Base-by-base conservation (phyloP, 768 basidiomycete species). In the Boletus rubroflammeus region DNA sequence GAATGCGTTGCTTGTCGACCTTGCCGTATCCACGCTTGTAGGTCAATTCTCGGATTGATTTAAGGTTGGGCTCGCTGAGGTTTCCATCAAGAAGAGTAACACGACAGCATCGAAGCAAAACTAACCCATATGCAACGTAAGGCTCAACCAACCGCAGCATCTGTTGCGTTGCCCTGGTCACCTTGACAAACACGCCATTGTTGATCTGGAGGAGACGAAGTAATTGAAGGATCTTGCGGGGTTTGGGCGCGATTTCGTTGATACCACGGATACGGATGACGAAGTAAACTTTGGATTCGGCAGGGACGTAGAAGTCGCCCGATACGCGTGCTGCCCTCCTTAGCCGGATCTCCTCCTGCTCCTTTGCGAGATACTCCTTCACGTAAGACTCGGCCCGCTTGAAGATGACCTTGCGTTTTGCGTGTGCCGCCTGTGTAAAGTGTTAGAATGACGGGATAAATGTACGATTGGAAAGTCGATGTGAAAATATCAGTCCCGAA, bases 21-120 rank as follows among this genome's bases (percentile, higher is more conserved):
- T 98, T 98, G 72, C 96, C 97, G 71, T 98, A 98, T 53, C 97
- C 97, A 60, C 97, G 93, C 83, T 99, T 99, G 88, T 98, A 98
- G 77, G 98, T 86, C 61, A 99, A 78, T 74, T 97, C 94, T 60
- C 96, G 93, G 70, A 98, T 86, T 39, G 93, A 86, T 75, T 98
- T 98, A 66, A 98, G 79, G 79, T 98, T 98, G 54, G 93, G 90
- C 76, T 96, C 93, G 76, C 93, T 93, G 59, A 5, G 11, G 13
- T 14, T 44, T 36, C 9, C 26, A 26, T 65, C 45, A 62, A 46
- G 28, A 41, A 53, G 32, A 19, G 19, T 25, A 1, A 42, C 25
- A 36, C 29, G 15, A 34, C 45, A 36, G 25, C 15, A 28, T 36
- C 5, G 6, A 5, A 50, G 50, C 9, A 2, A 40, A 54, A 73